Evolutionary conservation across 2,329 filamentous ascomycete species (phyloP), one percentile per base, ranked within the genome.

Genomic region (Byssochlamys sp.): DNA sequence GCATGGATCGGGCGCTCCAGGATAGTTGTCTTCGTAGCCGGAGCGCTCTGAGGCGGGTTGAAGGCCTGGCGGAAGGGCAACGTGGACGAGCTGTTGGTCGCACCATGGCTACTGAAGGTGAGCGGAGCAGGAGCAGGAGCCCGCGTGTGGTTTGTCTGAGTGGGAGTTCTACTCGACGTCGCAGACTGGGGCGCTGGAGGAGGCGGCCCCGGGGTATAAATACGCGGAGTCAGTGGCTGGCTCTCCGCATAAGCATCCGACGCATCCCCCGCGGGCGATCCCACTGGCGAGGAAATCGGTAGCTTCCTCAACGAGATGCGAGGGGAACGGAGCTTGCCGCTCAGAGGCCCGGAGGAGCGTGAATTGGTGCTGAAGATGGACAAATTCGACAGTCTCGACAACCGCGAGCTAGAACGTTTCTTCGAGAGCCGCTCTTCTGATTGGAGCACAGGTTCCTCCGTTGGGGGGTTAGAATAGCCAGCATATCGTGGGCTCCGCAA

Each of bases 141-240:
- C 57, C 63, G 64, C 29, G 50, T 49, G 27, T 28, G 57, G 54
- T 27, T 59, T 11, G 53, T 49, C 52, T 29, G 19, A 59, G 14
- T 55, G 52, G 28, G 24, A 24, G 19, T 24, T 56, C 48, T 59
- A 7, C 59, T 54, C 35, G 57, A 68, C 52, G 69, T 54, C 45
- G 29, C 29, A 5, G 56, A 63, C 11, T 64, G 58, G 4, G 81
- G 80, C 3, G 79, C 78, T 5, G 75, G 75, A n/a, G 82, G 82
- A 1, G 82, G 80, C 6, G 79, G 77, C 2, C 80, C 78, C 0
- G 80, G 80, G 52, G 78, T 78, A 69, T 84, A 84, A 61, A 78
- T 72, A 49, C 81, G 76, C 7, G 82, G 82, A 1, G 81, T 82
- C 3, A 85, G 72, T 1, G 82, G 80, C n/a, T 80, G 76, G n/a